These are phyloP conservation scores for Mrakia frigida DNA, from an alignment of 768 basidiomycete species.

Conservation along the genomic window DNA sequence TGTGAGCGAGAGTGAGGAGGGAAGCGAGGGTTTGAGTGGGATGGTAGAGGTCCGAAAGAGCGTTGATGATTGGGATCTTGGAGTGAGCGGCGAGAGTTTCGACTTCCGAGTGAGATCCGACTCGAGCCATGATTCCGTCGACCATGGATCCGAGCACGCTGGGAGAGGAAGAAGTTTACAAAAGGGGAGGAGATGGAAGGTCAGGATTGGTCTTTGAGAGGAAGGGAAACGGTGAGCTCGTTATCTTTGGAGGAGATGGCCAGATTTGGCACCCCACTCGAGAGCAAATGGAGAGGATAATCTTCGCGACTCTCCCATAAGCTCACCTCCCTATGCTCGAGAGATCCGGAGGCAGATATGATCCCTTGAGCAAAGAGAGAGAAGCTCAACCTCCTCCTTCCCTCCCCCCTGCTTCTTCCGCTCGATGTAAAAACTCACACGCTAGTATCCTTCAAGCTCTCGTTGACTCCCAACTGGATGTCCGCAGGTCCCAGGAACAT, in stretches of 20 bases:
- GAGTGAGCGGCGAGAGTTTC: conserved; percentile 92
- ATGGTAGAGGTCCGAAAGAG: conserved; percentile 91
- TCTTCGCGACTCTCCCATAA: no score
- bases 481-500: conserved; percentile 85
- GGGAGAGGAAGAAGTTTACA: conserved; percentile 1
- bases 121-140: conserved; percentile 93
- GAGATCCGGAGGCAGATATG: no score
- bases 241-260: not conserved
- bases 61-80: conserved; percentile 90
- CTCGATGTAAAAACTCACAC: conserved; percentile 39
- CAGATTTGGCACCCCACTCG: no score
- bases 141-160: conserved; percentile 86
- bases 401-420: not conserved
- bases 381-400: not conserved
- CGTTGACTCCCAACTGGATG: conserved; percentile 95
- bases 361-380: not conserved
- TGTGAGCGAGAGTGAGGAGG: conserved; percentile 78
- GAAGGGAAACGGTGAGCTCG: not conserved
- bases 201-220: not conserved
- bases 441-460: conserved; percentile 74
- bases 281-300: no score
- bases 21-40: conserved; percentile 94
- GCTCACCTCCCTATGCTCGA: no score
- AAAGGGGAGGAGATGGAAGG: not conserved
- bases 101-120: conserved; percentile 85